Base-by-base conservation (phyloP, 2,329 filamentous ascomycete genomes). In the Bertia moriformis region DNA sequence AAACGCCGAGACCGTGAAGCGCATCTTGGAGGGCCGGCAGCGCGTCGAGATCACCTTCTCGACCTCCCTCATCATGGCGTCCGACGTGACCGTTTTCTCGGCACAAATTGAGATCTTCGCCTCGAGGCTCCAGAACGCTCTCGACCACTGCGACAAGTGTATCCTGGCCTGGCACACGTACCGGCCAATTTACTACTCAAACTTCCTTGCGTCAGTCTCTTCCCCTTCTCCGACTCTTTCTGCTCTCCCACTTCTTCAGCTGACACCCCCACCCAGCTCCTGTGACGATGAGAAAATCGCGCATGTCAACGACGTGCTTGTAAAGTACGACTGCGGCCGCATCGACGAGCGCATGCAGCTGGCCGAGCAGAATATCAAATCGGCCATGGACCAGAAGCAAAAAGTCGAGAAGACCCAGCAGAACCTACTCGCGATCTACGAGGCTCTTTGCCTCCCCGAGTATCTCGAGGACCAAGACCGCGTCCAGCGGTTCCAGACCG, bases 311-410 rank as follows among this genome's bases (percentile, higher is more conserved):
- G 22, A 27, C 7, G 22, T 27, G 22, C 22, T 27, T 7, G n/a
- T 27, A n/a, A 7, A n/a, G 7, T n/a, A 27, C 22, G 22, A 27
- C 22, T 27, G 7, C n/a, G n/a, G 7, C 22, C 22, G 22, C 22
- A 27, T 27, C 22, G 22, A 27, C n/a, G 7, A 7, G 7, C 7
- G 22, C 22, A 7, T 27, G 7, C 22, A 10, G 7, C n/a, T 7
- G 22, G 22, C 22, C 22, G 22, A n/a, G n/a, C 57, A 63, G 19
- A 66, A 65, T 38, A 66, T 71, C 3, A 65, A 71, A 38, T 55
- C 59, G 10, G 57, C 69, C 3, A 56, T 69, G 32, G 60, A 64
- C 29, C 53, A 59, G 5, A 62, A 67, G 15, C 59, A 10, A 7
- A n/a, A 27, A n/a, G 7, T 27, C 22, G n/a, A 27, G n/a, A 27